phyloP scores from a whole-genome alignment of 1,139 yeast species.

The Candida sanyaensis region DNA sequence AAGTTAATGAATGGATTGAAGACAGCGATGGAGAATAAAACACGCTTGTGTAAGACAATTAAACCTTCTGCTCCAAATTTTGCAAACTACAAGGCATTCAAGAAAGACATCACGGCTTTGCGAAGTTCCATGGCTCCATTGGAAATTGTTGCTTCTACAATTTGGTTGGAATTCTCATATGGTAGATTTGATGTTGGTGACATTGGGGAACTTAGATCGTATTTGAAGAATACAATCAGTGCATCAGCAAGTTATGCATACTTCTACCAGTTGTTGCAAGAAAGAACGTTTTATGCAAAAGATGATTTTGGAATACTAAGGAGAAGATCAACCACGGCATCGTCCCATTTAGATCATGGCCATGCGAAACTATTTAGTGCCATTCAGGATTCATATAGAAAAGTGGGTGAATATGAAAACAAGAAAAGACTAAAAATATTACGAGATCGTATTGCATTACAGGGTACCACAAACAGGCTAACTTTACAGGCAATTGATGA shows the following conservation, averaged over 20 bases:
- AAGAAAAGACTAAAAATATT: slow-evolving; percentile 22
- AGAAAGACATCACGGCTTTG: slow-evolving; percentile 21
- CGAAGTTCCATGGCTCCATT: slow-evolving; percentile 23
- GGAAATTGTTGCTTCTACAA: slow-evolving; percentile 23
- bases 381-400: slow-evolving; percentile 30
- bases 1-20: slow-evolving; percentile 19
- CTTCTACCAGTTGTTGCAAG: slow-evolving; percentile 32
- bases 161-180: slow-evolving; percentile 27
- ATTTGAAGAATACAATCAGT: slow-evolving; percentile 25
- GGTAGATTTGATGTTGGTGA: slow-evolving; percentile 34
- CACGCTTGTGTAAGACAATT: slow-evolving; percentile 26
- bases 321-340: slow-evolving; percentile 16
- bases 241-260: slow-evolving; percentile 30
- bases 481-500: slow-evolving; percentile 26
- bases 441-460: slow-evolving; percentile 22
- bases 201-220: slow-evolving; percentile 27
- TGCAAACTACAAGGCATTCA: slow-evolving; percentile 22
- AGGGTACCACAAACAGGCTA: slow-evolving; percentile 16
- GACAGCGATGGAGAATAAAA: slow-evolving; percentile 21
- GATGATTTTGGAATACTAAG: slow-evolving; percentile 17
- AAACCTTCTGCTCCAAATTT: slow-evolving; percentile 31
- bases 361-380: slow-evolving; percentile 24
- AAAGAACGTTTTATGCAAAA: slow-evolving; percentile 24
- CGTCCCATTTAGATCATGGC: slow-evolving; percentile 18
- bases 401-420: slow-evolving; percentile 34